Evolutionary conservation across 768 basidiomycete genomes (phyloP).

Genomic region (Rhodotorula paludigena): DNA sequence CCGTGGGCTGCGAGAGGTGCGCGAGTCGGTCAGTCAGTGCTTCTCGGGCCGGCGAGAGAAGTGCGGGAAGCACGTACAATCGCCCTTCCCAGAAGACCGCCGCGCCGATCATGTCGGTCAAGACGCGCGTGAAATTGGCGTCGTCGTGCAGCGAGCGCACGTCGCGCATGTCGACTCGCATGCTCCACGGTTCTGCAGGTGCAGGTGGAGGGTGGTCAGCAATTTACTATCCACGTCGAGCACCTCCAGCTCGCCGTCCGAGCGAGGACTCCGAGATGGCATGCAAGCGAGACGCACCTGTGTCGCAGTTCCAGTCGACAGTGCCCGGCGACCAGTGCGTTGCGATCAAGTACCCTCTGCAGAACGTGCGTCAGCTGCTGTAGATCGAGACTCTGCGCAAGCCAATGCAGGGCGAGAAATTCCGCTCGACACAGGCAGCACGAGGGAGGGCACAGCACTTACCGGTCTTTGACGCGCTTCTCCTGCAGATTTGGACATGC

Average conservation of each 20-base stretch:
- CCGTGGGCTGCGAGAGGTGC: slow-evolving; percentile 3
- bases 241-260: too few species aligned
- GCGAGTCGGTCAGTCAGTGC: neutral
- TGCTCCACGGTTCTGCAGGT: slow-evolving; percentile 28
- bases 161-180: slow-evolving; percentile 30
- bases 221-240: too few species aligned
- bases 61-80: slow-evolving; percentile 15
- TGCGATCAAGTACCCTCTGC: slow-evolving; percentile 31
- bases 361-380: neutral
- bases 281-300: slow-evolving; percentile 1
- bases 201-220: neutral
- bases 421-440: neutral
- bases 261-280: too few species aligned
- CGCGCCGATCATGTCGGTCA: slow-evolving; percentile 36
- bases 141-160: slow-evolving; percentile 22
- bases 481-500: neutral
- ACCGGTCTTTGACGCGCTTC: slow-evolving; percentile 32
- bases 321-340: slow-evolving; percentile 31
- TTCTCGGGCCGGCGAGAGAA: neutral
- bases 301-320: slow-evolving; percentile 34
- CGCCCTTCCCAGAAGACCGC: slow-evolving; percentile 30
- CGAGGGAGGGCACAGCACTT: neutral
- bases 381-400: too few species aligned
- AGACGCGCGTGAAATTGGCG: slow-evolving; percentile 17
- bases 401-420: too few species aligned